These are phyloP conservation scores for Fonsecaea pedrosoi DNA, from an alignment of 2,329 filamentous ascomycete species.

Conservation along the genomic window DNA sequence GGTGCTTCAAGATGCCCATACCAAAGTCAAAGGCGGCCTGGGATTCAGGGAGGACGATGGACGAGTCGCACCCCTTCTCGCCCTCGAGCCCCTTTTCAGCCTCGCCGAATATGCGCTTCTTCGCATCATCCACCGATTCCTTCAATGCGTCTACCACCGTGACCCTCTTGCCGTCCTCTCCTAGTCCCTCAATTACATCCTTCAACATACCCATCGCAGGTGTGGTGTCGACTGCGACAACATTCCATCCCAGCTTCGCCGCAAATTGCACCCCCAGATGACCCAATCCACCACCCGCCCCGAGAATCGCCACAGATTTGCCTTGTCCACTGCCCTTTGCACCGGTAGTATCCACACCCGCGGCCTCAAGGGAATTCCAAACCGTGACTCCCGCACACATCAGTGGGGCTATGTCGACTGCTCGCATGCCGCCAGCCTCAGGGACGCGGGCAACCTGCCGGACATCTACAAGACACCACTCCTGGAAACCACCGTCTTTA, in stretches of 20 bases:
- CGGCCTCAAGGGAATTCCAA: slow-evolving; percentile 50
- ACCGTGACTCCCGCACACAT: slow-evolving; percentile 56
- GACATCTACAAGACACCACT: slow-evolving; percentile 40
- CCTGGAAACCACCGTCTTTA: slow-evolving; percentile 40
- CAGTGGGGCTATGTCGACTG: slow-evolving; percentile 50
- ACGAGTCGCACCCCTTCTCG: slow-evolving; percentile 56
- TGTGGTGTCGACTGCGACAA: slow-evolving; percentile 47
- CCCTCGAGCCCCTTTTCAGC: slow-evolving; percentile 30
- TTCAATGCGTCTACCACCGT: slow-evolving; percentile 51
- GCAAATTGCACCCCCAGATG: slow-evolving; percentile 44
- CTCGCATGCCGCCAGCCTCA: slow-evolving; percentile 41
- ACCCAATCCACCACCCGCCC: slow-evolving; percentile 45
- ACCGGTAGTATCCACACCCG: slow-evolving; percentile 22
- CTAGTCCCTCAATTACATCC: slow-evolving; percentile 40
- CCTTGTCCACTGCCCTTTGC: slow-evolving; percentile 40
- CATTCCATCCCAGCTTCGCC: slow-evolving; percentile 47
- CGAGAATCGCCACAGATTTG: slow-evolving; percentile 48
- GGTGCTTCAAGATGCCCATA: slow-evolving; percentile 52
- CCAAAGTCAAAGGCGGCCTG: slow-evolving; percentile 58
- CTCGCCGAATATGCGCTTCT: slow-evolving; percentile 40
- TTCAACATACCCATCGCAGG: slow-evolving; percentile 36
- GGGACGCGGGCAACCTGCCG: slow-evolving; percentile 42
- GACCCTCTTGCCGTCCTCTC: slow-evolving; percentile 36
- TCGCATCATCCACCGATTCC: slow-evolving; percentile 43
- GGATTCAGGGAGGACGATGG: slow-evolving; percentile 56